Percentiles rank a stretch among this genome's conserved stretches.
Evolutionary conservation across 176 grass and related monocot genomes (phyloP).

Genomic region (Poa pratensis): DNA sequence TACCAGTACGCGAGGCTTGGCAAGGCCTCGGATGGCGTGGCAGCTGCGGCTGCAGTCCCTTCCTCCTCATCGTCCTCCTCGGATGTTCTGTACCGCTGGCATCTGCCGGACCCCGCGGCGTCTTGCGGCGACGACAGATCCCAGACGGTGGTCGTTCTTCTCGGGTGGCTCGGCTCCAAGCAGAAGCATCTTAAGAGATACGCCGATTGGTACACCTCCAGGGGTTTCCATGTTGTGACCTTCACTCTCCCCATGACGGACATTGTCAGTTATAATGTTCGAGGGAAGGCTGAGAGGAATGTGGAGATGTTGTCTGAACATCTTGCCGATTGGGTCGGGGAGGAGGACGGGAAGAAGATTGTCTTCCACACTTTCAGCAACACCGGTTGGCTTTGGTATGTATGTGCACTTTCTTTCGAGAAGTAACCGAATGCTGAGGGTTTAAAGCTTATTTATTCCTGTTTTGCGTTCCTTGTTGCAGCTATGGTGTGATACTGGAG

Average conservation of each 20-base stretch:
- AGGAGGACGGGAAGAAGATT: constrained; percentile 80
- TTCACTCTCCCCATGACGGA: constrained; percentile 90
- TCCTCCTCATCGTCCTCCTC: constrained; percentile 50
- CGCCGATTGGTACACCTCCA: constrained; percentile 86
- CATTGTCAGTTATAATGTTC: constrained; percentile 74
- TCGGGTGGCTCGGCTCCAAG: constrained; percentile 93
- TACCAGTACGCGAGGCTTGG: constrained; percentile 75
- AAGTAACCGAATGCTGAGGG: background rate
- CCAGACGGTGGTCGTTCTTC: constrained; percentile 76
- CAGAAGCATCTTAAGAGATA: constrained; percentile 94
- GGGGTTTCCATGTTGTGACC: constrained; percentile 80
- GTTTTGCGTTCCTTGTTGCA: constrained; percentile 24
- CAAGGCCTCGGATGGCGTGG: constrained; percentile 14
- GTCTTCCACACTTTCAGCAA: constrained; percentile 98
- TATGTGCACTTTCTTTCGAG: constrained; percentile 24
- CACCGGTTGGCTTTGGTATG: constrained; percentile 96
- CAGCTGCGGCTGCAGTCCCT: constrained; percentile 21
- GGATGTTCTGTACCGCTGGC: constrained; percentile 81
- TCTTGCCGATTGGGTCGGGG: constrained; percentile 77
- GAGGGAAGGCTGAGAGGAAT: constrained; percentile 78
- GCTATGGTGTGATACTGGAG: constrained; percentile 86
- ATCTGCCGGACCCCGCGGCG: constrained; percentile 67
- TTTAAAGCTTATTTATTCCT: background rate
- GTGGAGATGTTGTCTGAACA: constrained; percentile 72
- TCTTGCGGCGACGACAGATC: constrained; percentile 45